phyloP scores from a whole-genome alignment of 2,329 filamentous ascomycete species.

The Aspergillus alliaceus region DNA sequence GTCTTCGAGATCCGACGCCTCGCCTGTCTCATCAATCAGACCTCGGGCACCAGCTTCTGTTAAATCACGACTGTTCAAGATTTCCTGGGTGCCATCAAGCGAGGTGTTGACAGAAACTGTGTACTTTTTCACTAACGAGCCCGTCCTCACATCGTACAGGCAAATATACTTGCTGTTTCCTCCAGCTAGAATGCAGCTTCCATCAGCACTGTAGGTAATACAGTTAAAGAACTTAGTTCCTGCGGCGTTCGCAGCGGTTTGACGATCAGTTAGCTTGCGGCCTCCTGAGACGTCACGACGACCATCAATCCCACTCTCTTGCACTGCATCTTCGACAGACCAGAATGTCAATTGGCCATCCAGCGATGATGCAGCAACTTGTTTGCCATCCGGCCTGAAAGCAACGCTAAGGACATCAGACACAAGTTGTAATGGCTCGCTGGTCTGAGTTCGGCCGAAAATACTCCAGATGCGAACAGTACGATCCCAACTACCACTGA shows the following conservation, averaged over 20 bases:
- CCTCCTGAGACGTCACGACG: conserved; percentile 91
- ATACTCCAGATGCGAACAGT: conserved; percentile 96
- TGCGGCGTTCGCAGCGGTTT: conserved; percentile 85
- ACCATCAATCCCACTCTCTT: conserved; percentile 83
- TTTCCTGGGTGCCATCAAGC: conserved; percentile 92
- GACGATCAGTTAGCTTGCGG: conserved; percentile 80
- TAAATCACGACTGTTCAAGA: conserved; percentile 86
- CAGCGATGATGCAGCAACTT: conserved; percentile 86
- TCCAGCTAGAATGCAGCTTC: conserved; percentile 82
- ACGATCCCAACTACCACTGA: conserved; percentile 95
- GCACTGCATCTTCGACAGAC: conserved; percentile 83
- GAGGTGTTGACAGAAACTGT: conserved; percentile 96
- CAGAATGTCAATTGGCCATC: conserved; percentile 96
- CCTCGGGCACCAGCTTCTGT: conserved; percentile 85
- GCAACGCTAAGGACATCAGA: conserved; percentile 86
- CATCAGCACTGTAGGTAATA: conserved; percentile 89
- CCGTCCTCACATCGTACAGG: conserved; percentile 89
- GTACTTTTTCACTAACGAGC: conserved; percentile 89
- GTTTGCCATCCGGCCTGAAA: conserved; percentile 84
- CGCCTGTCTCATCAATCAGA: conserved; percentile 83
- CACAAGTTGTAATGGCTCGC: conserved; percentile 88
- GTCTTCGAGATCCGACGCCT: conserved; percentile 85
- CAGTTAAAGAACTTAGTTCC: conserved; percentile 89
- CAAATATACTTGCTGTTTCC: conserved; percentile 99
- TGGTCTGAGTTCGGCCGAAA: conserved; percentile 90